phyloP scores from a whole-genome alignment of 169 alveolate species.

The Plasmodium vivax region DNA sequence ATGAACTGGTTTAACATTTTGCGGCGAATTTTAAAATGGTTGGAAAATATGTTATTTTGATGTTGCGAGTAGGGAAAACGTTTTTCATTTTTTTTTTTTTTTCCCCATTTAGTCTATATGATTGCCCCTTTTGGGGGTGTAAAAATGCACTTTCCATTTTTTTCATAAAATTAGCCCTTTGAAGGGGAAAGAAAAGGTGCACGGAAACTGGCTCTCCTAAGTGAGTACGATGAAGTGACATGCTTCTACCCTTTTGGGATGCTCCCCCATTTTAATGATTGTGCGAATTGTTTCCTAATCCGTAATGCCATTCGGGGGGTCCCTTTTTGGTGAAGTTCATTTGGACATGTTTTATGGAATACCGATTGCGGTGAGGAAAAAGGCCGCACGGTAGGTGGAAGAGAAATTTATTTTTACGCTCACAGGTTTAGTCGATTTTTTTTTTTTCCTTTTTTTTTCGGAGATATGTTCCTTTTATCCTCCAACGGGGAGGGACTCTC shows the following conservation, averaged over 20 bases:
- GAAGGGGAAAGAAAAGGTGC: not conserved
- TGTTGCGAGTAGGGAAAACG: not conserved
- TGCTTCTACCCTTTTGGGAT: not conserved
- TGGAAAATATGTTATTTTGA: not conserved
- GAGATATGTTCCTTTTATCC: not conserved
- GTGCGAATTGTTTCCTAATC: not conserved
- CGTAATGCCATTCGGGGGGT: not conserved
- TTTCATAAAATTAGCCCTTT: not conserved
- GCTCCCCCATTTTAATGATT: not conserved
- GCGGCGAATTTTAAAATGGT: not conserved
- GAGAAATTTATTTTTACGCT: not conserved
- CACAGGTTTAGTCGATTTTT: not conserved
- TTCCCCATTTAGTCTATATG: not conserved
- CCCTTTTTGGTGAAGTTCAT: not conserved
- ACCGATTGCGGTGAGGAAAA: not conserved
- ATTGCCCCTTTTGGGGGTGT: not conserved
- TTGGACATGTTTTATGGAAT: not conserved
- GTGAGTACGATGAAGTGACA: not conserved
- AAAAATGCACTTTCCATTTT: not conserved
- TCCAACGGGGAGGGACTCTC: not conserved
- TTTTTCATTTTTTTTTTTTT: not conserved
- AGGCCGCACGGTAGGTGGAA: not conserved
- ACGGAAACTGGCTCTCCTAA: not conserved
- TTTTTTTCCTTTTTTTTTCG: not conserved
- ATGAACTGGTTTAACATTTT: not conserved